These are phyloP conservation scores for Fusarium temperatum DNA, from an alignment of 2,329 filamentous ascomycete species.

Conservation along the genomic window DNA sequence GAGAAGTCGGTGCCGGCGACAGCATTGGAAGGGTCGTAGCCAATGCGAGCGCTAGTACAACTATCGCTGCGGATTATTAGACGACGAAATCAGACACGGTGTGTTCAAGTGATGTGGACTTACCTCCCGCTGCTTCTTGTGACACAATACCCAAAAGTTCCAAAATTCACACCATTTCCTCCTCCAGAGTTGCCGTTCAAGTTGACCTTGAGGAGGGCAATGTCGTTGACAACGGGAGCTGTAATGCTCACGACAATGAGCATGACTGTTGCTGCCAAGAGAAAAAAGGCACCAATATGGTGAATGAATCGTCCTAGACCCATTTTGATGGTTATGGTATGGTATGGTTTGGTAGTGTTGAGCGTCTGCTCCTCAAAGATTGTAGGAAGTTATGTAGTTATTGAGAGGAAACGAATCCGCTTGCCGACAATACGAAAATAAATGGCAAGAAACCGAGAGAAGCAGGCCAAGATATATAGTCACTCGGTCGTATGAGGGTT, in stretches of 20 bases:
- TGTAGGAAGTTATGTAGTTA: background rate
- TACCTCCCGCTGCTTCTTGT: constrained; percentile 41
- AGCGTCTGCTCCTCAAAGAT: background rate
- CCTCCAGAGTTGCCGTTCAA: constrained; percentile 51
- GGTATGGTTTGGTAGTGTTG: background rate
- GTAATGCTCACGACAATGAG: constrained; percentile 68
- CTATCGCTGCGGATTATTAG: constrained; percentile 48
- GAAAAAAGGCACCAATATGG: constrained; percentile 66
- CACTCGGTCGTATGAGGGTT: background rate
- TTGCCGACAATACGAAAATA: constrained; percentile 15
- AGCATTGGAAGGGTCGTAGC: constrained; percentile 63
- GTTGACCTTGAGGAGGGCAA: constrained; percentile 63
- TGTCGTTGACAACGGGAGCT: constrained; percentile 64
- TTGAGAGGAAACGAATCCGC: background rate
- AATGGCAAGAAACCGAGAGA: background rate
- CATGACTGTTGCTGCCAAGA: constrained; percentile 64
- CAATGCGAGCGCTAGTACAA: constrained; percentile 60
- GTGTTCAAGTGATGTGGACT: background rate
- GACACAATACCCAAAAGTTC: constrained; percentile 69
- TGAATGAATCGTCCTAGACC: constrained; percentile 61
- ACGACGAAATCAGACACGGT: background rate
- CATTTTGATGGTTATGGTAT: constrained; percentile 48
- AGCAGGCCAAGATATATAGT: constrained; percentile 24
- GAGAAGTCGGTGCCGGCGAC: constrained; percentile 55
- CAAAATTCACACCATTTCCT: constrained; percentile 60